Evolutionary conservation across 768 basidiomycete genomes (phyloP).

Genomic region (Suillus plorans): DNA sequence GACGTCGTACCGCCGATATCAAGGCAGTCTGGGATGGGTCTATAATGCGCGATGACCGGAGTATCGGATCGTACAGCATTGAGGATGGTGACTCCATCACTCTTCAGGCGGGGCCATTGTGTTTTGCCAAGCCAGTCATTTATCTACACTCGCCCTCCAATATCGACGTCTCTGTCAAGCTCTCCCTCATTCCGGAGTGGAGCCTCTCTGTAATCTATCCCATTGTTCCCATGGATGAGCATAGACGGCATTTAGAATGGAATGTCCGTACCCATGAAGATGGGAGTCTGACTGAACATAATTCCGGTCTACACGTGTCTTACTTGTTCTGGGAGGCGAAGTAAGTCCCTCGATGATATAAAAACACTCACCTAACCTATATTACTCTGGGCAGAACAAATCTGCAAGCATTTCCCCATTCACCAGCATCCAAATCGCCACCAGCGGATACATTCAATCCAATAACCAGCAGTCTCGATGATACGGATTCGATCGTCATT

Average conservation of each 20-base stretch:
- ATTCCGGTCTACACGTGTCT: neutral
- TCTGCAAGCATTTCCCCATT: neutral
- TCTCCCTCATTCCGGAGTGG: too few species aligned
- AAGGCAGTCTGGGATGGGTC: too few species aligned
- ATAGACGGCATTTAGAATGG: neutral
- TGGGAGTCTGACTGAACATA: neutral
- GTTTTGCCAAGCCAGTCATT: too few species aligned
- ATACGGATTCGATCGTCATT: neutral
- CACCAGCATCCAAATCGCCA: neutral
- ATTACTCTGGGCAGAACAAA: neutral
- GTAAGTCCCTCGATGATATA: neutral
- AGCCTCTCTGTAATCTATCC: too few species aligned
- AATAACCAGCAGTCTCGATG: neutral
- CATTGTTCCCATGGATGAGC: too few species aligned
- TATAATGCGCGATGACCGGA: too few species aligned
- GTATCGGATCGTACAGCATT: too few species aligned
- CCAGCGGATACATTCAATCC: neutral
- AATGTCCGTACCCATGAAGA: neutral
- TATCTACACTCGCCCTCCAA: too few species aligned
- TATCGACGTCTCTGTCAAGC: too few species aligned
- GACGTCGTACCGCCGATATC: too few species aligned
- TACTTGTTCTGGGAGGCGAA: neutral
- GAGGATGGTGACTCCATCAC: too few species aligned
- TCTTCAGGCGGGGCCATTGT: neutral
- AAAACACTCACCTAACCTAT: neutral